Percentiles rank a stretch among this genome's conserved stretches.
Conservation (phyloP, 805 yeast species). For the Wickerhamomyces rabaulensis region DNA sequence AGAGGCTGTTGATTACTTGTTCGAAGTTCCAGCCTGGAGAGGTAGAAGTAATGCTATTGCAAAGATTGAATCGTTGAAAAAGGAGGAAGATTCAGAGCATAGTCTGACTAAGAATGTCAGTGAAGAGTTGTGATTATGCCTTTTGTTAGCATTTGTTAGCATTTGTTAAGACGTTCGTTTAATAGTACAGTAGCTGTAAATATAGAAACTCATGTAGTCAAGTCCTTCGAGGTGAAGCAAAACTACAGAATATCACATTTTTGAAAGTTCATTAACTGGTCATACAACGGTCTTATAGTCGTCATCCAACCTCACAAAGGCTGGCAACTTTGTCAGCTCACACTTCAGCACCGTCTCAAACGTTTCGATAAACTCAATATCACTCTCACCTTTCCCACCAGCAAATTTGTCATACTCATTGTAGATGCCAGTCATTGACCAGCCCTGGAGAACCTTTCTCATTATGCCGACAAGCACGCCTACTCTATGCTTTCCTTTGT, state of each 20-base stretch:
- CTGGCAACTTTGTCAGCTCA: slow-evolving; percentile 48
- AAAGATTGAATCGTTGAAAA: neutral
- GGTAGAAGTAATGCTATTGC: neutral
- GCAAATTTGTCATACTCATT: slow-evolving; percentile 93
- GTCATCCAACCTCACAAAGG: slow-evolving; percentile 41
- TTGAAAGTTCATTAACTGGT: neutral
- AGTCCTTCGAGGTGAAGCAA: too few relatives aligned
- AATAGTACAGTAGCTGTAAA: neutral
- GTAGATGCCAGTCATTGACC: slow-evolving; percentile 90
- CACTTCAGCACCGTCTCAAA: slow-evolving; percentile 60
- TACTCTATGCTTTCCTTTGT: slow-evolving; percentile 93
- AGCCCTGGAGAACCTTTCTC: slow-evolving; percentile 81
- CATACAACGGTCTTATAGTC: neutral
- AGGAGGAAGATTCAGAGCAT: neutral
- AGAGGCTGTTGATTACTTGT: slow-evolving; percentile 35
- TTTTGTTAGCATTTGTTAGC: neutral
- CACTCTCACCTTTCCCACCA: slow-evolving; percentile 89
- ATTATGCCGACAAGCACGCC: slow-evolving; percentile 92
- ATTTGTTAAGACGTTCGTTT: too few relatives aligned
- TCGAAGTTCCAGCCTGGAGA: slow-evolving; percentile 14
- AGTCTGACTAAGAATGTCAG: neutral
- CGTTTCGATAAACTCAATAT: slow-evolving; percentile 82
- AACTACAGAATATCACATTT: too few relatives aligned
- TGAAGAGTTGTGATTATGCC: neutral
- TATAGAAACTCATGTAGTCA: too few relatives aligned